Base-by-base conservation (phyloP, 805 yeast species). In the Yamadazyma olivae region DNA sequence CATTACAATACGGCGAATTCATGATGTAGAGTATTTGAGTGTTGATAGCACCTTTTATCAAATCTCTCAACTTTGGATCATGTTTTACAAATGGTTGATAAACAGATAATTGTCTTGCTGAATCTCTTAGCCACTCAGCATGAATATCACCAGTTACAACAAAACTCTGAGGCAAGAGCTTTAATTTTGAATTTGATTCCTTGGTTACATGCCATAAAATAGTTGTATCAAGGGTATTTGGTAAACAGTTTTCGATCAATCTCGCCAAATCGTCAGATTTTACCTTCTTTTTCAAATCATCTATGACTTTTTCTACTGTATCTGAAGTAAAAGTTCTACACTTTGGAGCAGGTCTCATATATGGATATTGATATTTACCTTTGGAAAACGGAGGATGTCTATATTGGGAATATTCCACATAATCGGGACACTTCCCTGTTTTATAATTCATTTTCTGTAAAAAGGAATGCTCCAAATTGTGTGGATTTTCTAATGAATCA, bases 71-170 rank as follows among this genome's bases (percentile, higher is more conserved):
- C 2, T 47, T 39, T 1, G 54, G 45, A 49, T 87, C 93, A 35
- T 71, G 51, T 26, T 61, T 60, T 10, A 79, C 59, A 16, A 86
- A 67, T 6, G 77, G 77, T 48, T 81, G 80, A 56, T 87, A 89
- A 2, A 84, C 85, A 3, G 86, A 74, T 32, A 88, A 60, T 53
- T 88, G 96, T 47, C 93, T 67, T 0, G 95, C 86, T 1, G 95
- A 80, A 57, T 88, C 96, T 35, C 96, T 62, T 32, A 88, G 63
- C 96, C 96, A 88, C 57, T 88, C 95, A 2, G 96, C 96, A 55
- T 86, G 89, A 38, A 88, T 88, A 53, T 88, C 96, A 7, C 96
- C 96, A 0, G 96, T 88, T 21, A 87, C 91, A 1, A 88, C 75
- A 57, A 88, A 88, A 1, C 95, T 70, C 43, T 79, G 75, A 0